Percentiles rank a stretch among this genome's conserved stretches.
These are phyloP conservation scores for Suillus placidus DNA, from an alignment of 768 basidiomycete genomes.

Conservation along the genomic window DNA sequence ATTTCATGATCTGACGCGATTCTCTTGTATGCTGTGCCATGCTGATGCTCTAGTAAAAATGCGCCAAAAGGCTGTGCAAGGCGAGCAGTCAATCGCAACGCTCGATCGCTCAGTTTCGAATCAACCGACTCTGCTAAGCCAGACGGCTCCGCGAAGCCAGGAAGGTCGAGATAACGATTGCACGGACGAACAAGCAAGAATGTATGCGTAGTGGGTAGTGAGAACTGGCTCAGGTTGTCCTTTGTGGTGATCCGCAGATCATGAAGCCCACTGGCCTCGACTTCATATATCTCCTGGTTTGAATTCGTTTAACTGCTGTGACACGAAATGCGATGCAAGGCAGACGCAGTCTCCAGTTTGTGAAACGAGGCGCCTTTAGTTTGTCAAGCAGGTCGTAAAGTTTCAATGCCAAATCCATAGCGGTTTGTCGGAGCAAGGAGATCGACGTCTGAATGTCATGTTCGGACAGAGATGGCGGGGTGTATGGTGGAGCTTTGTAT, in stretches of 20 bases:
- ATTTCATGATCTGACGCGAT: too few relatives aligned
- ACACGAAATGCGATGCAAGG: not conserved
- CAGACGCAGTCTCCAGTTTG: too few relatives aligned
- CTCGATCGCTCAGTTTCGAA: too few relatives aligned
- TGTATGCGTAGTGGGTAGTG: too few relatives aligned
- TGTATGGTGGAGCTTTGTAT: not conserved
- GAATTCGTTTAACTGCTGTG: not conserved
- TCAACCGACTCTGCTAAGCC: not conserved
- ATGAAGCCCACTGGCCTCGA: not conserved
- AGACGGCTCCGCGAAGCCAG: too few relatives aligned
- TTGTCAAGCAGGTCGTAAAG: not conserved
- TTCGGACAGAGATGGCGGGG: not conserved
- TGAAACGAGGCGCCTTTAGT: not conserved
- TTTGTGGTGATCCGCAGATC: not conserved
- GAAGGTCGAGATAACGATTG: too few relatives aligned
- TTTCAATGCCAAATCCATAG: not conserved
- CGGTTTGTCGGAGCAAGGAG: not conserved
- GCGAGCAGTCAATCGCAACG: too few relatives aligned
- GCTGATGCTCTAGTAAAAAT: too few relatives aligned
- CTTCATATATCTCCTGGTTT: not conserved
- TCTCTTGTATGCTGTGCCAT: too few relatives aligned
- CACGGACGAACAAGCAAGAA: too few relatives aligned
- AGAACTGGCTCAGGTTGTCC: too few relatives aligned
- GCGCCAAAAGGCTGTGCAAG: too few relatives aligned
- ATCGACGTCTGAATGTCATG: not conserved